Conservation (phyloP, 2,329 filamentous ascomycete species). For the Fusarium subglutinans region DNA sequence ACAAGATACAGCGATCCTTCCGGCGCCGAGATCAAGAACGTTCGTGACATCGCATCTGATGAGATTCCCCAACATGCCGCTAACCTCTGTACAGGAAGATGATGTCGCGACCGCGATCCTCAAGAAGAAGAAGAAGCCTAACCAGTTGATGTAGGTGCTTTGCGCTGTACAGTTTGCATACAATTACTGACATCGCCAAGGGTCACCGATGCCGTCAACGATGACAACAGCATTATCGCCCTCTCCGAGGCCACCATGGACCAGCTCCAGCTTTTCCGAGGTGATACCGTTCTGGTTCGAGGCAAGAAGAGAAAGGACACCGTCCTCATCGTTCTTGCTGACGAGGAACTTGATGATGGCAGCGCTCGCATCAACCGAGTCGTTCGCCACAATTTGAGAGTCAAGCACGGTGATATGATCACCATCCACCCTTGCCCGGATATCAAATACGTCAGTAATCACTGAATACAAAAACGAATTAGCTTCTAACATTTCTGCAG, state of each 20-base stretch:
- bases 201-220: slow-evolving; percentile 97
- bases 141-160: slow-evolving; percentile 86
- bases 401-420: slow-evolving; percentile 98
- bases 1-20: slow-evolving; percentile 78
- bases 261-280: slow-evolving; percentile 95
- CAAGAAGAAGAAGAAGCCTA: slow-evolving; percentile 99
- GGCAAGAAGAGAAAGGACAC: slow-evolving; percentile 99
- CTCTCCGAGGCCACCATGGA: slow-evolving; percentile 99
- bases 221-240: slow-evolving; percentile 99
- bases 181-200: slow-evolving; percentile 57
- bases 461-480: not conserved
- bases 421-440: slow-evolving; percentile 97
- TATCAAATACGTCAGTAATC: slow-evolving; percentile 95
- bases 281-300: slow-evolving; percentile 96
- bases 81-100: slow-evolving; percentile 71
- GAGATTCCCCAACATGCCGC: slow-evolving; percentile 38
- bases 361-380: slow-evolving; percentile 98
- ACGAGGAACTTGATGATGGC: slow-evolving; percentile 97
- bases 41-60: slow-evolving; percentile 56
- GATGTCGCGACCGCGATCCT: slow-evolving; percentile 95
- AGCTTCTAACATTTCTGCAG: slow-evolving; percentile 55
- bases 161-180: not conserved
- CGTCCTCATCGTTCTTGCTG: slow-evolving; percentile 94
- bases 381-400: slow-evolving; percentile 95
- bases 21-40: slow-evolving; percentile 85